Evolutionary conservation across 768 basidiomycete genomes (phyloP).

Genomic region (Pleurotus citrinopileatus): DNA sequence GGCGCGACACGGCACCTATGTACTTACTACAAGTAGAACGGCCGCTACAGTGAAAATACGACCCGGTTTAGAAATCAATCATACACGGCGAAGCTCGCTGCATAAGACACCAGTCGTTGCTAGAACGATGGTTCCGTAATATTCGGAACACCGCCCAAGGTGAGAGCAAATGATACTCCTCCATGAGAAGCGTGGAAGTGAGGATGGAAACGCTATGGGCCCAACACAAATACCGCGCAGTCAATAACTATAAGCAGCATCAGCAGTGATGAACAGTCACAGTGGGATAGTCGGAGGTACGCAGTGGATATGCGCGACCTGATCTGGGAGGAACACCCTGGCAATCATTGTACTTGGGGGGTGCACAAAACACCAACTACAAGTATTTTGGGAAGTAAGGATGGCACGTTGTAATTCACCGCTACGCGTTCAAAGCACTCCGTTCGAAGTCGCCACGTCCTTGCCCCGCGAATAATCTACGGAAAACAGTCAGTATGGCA

Average conservation of each 20-base stretch:
- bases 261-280: slow-evolving; percentile 2
- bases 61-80: neutral
- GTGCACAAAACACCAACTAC: too few species aligned
- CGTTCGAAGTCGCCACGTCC: too few species aligned
- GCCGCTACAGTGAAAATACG: neutral
- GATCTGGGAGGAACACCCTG: too few species aligned
- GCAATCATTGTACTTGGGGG: too few species aligned
- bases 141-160: slow-evolving; percentile 6
- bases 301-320: neutral
- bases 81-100: neutral
- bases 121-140: neutral
- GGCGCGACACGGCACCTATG: too few species aligned
- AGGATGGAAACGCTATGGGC: neutral
- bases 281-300: neutral
- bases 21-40: neutral
- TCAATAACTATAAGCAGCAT: neutral
- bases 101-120: neutral
- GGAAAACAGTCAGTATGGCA: too few species aligned
- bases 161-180: neutral
- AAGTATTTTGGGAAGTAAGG: too few species aligned
- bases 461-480: too few species aligned
- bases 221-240: neutral
- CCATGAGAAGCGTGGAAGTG: neutral
- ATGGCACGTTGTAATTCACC: too few species aligned
- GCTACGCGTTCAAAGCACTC: too few species aligned